A percentile compares a stretch with the other conserved stretches of the same genome.
Conservation (phyloP, 1,139 yeast species). For the Meyerozyma guilliermondii region DNA sequence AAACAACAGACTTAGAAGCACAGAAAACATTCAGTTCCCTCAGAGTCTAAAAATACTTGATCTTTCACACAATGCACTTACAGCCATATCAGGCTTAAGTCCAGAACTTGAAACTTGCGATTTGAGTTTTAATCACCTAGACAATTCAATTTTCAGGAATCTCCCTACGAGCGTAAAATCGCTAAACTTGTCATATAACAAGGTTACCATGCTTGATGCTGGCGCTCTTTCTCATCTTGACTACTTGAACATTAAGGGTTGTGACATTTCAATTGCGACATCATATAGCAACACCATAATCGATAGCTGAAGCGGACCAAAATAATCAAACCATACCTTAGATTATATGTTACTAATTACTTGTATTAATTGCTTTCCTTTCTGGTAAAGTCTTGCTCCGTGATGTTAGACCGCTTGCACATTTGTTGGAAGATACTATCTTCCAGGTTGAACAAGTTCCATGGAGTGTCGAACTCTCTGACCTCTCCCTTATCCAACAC, state of each 20-base stretch:
- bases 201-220: background rate
- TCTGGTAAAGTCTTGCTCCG: background rate
- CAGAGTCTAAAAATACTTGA: background rate
- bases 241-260: background rate
- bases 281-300: background rate
- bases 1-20: conserved; percentile 2
- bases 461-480: conserved; percentile 46
- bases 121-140: background rate
- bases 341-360: too few species aligned
- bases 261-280: background rate
- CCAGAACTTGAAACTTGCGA: background rate
- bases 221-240: background rate
- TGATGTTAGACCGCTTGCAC: conserved; percentile 55
- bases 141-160: background rate
- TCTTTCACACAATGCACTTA: conserved; percentile 3
- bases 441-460: conserved; percentile 27
- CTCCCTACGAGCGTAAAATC: background rate
- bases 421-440: conserved; percentile 46
- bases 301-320: too few species aligned
- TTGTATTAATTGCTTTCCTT: background rate
- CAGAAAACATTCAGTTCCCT: conserved; percentile 3
- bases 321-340: background rate
- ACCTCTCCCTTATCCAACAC: conserved; percentile 51
- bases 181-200: background rate
- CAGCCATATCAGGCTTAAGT: background rate